These are phyloP conservation scores for Diaporthe velutina DNA, from an alignment of 2,329 filamentous ascomycete genomes.

Conservation along the genomic window DNA sequence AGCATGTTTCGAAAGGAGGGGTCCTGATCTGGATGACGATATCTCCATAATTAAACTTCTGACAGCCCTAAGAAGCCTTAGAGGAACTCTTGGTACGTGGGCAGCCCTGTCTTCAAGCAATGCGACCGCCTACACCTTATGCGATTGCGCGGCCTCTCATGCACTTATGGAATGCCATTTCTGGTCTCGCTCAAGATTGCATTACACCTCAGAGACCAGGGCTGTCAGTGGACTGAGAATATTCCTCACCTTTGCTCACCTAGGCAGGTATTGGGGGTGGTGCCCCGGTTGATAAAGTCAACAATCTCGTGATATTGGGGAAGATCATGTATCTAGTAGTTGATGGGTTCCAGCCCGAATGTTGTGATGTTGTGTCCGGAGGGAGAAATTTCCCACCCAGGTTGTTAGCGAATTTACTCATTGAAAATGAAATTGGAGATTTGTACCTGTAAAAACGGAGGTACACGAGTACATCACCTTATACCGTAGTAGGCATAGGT, in stretches of 20 bases:
- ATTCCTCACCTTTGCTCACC: no score
- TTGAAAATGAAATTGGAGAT: no score
- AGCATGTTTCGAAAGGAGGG: constrained; percentile 10
- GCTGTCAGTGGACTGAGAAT: no score
- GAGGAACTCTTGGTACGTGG: neutral
- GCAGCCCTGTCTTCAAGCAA: neutral
- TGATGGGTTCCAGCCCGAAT: no score
- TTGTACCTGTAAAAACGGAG: no score
- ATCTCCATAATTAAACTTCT: neutral
- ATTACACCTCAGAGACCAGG: neutral
- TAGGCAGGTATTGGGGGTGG: neutral
- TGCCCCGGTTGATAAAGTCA: no score
- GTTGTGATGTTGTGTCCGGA: neutral
- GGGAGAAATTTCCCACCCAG: neutral
- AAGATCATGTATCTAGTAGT: neutral
- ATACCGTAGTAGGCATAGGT: no score
- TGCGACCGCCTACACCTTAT: neutral
- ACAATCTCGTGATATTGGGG: no score
- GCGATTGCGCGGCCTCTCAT: constrained; percentile 1
- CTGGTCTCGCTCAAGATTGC: neutral
- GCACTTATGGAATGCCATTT: neutral
- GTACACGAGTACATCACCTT: no score
- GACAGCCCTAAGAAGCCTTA: neutral
- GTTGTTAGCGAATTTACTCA: neutral
- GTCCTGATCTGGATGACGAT: neutral